Evolutionary conservation across 495 filamentous ascomycete genomes (phyloP).

Genomic region (Aspergillus baeticus): DNA sequence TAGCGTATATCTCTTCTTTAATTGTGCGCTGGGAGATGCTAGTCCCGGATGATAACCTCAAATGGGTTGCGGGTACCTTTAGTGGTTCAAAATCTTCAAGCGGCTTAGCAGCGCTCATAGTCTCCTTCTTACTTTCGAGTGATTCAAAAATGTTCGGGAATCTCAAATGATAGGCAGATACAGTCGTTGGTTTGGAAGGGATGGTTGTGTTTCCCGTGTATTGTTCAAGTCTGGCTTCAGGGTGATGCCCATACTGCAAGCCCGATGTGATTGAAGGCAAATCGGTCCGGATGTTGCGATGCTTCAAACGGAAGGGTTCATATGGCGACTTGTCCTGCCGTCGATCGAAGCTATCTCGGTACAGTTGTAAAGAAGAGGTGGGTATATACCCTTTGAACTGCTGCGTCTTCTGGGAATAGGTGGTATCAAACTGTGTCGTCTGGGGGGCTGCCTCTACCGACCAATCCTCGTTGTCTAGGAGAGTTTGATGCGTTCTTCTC

Average conservation of each 20-base stretch:
- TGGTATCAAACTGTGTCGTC: background rate
- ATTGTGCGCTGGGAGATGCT: background rate
- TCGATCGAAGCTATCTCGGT: constrained; percentile 20
- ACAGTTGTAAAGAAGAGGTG: constrained; percentile 16
- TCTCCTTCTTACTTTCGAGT: background rate
- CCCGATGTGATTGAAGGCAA: constrained; percentile 9
- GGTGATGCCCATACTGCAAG: constrained; percentile 1
- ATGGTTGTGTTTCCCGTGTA: constrained; percentile 1
- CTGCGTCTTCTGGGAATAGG: background rate
- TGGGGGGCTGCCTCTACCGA: background rate
- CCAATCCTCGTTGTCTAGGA: constrained; percentile 1
- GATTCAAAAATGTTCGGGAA: background rate
- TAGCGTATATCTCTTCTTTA: constrained; percentile 12
- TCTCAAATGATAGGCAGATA: background rate
- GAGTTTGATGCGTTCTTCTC: background rate
- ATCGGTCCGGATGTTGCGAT: constrained; percentile 8
- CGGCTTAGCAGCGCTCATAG: background rate
- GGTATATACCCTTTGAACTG: background rate
- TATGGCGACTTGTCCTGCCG: constrained; percentile 22
- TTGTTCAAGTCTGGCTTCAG: background rate
- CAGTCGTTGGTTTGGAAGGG: constrained; percentile 4
- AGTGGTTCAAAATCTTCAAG: background rate
- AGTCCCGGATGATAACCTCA: background rate
- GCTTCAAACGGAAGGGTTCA: constrained; percentile 11
- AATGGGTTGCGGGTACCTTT: background rate